phyloP scores from a whole-genome alignment of 768 basidiomycete genomes.

The Psilocybe azurescens region DNA sequence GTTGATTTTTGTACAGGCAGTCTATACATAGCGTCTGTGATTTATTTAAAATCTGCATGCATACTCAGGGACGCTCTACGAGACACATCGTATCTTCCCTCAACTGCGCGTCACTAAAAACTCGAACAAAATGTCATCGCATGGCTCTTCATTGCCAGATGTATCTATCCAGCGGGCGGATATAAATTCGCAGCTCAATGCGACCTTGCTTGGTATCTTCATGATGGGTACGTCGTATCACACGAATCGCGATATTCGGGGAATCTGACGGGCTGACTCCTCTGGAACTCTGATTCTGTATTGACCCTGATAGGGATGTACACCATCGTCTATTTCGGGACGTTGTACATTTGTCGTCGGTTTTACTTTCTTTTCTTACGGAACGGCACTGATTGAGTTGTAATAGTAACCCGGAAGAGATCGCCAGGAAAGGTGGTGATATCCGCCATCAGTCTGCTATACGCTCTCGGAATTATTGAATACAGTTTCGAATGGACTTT shows the following conservation, averaged over 20 bases:
- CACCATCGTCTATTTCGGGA: background rate
- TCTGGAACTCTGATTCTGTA: background rate
- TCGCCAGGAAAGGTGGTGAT: background rate
- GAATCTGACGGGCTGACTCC: background rate
- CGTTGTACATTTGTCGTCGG: background rate
- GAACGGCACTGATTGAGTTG: background rate
- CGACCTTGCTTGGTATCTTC: background rate
- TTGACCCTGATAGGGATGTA: conserved; percentile 1
- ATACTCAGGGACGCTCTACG: too few species aligned
- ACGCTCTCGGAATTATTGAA: background rate
- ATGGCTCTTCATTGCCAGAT: background rate
- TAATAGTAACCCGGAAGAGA: background rate
- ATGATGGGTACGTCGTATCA: conserved; percentile 1
- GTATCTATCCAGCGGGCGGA: background rate
- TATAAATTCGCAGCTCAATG: background rate
- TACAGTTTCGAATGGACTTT: background rate
- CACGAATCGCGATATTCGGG: too few species aligned
- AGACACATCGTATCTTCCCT: too few species aligned
- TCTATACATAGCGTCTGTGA: too few species aligned
- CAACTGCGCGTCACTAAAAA: too few species aligned
- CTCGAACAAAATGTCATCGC: too few species aligned
- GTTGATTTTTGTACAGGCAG: too few species aligned
- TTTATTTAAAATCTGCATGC: too few species aligned
- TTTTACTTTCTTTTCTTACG: background rate
- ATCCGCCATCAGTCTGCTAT: background rate